Base-by-base conservation (phyloP, 2,329 filamentous ascomycete species). In the Neophaeococcomyces mojaviensis region DNA sequence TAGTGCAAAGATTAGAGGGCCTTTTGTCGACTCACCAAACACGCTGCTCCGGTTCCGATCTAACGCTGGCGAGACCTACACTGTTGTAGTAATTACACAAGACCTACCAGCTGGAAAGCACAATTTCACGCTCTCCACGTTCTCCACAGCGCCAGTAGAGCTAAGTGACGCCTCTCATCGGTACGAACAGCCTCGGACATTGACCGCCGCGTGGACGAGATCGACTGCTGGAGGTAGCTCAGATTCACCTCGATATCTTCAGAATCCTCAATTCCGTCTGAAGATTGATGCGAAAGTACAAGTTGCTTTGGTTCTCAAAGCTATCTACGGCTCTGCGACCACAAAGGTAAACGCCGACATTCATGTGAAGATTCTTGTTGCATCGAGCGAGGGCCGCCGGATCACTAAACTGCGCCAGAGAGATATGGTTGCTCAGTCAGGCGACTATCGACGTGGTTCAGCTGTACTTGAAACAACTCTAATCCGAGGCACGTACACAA, bases 11-110 rank as follows among this genome's bases (percentile, higher is more conserved):
- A 80, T 86, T 56, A 80, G 84, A 30, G 85, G 84, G 0, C 86
- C 87, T n/a, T 95, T 87, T 52, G 88, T 97, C 28, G 90, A 96
- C 64, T 94, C 89, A 2, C 88, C 88, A 1, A 94, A 97, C 63
- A 94, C 86, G 0, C 77, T 98, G 6, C 79, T 94, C 36, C 82
- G 84, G 48, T 75, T 94, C 50, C 77, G 86, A 22, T 73, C 74
- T 48, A 65, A 72, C n/a, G 61, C 72, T 1, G 63, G 67, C 13
- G 66, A 68, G 9, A 67, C 66, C 1, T 79, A 79, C 56, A 82
- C 78, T 0, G 69, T 86, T 4, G 86, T 89, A 6, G 72, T 88
- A 22, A 83, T 88, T 13, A 84, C 94, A 57, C 82, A 94, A 58
- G 82, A 84, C 31, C 74, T 97, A 3, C 83, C 86, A 1, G 68